Percentiles rank a stretch among this genome's conserved stretches.
These are phyloP conservation scores for Dothistroma septosporum DNA, from an alignment of 2,329 filamentous ascomycete species.

Conservation along the genomic window DNA sequence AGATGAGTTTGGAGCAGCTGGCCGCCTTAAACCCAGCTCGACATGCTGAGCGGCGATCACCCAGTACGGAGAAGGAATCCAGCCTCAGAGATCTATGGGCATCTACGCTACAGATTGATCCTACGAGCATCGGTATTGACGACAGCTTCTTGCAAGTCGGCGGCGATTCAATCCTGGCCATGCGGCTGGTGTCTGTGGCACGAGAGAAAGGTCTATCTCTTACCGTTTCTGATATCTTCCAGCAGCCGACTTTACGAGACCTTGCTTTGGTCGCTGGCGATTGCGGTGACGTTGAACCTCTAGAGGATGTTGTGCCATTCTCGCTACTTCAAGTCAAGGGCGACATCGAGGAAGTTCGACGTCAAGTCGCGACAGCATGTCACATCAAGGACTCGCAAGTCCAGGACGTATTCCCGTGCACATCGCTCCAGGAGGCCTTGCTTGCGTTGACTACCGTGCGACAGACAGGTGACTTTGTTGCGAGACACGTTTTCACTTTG, in stretches of 20 bases:
- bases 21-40: too few relatives aligned
- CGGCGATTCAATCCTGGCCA: slow-evolving; percentile 71
- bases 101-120: slow-evolving; percentile 44
- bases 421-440: slow-evolving; percentile 53
- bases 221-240: too few relatives aligned
- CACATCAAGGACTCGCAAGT: too few relatives aligned
- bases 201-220: slow-evolving; percentile 36
- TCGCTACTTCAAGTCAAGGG: too few relatives aligned
- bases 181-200: slow-evolving; percentile 38
- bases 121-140: slow-evolving; percentile 51
- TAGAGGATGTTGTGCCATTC: too few relatives aligned
- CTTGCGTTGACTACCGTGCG: slow-evolving; percentile 53
- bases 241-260: too few relatives aligned
- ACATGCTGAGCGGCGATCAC: too few relatives aligned
- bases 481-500: slow-evolving; percentile 31
- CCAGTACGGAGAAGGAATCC: not conserved
- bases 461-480: slow-evolving; percentile 51
- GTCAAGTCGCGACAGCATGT: too few relatives aligned
- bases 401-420: slow-evolving; percentile 35
- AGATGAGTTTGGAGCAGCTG: slow-evolving; percentile 17
- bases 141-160: slow-evolving; percentile 70
- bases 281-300: too few relatives aligned
- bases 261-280: too few relatives aligned
- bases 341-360: too few relatives aligned
- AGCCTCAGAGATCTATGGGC: slow-evolving; percentile 46